Base-by-base conservation (phyloP, 2,329 filamentous ascomycete species). In the Plectosphaerella plurivora region DNA sequence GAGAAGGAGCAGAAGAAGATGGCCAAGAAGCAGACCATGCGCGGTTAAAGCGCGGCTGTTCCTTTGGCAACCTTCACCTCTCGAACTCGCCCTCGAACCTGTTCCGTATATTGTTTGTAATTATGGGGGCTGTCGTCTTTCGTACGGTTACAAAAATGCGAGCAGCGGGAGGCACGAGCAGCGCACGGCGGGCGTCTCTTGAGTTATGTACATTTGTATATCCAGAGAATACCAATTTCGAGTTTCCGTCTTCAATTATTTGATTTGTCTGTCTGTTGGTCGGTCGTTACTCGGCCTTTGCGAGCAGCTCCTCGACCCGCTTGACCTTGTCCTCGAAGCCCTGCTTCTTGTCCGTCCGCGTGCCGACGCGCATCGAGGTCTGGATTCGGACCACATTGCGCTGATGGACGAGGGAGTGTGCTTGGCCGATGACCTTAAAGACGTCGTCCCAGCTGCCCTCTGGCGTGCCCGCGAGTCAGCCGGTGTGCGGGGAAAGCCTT, bases 391-490 rank as follows among this genome's bases (percentile, higher is more conserved):
- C 77, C 35, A 91, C 82, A n/a, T 91, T 91, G 55, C 83, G 81
- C 55, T 83, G 72, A 65, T 96, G 91, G 20, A 96, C 82, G 46
- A 90, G 74, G 0, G 81, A 79, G 72, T 96, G 91, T 4, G 89
- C 89, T 72, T 93, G 89, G n/a, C 91, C 91, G 59, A 96, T 88
- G 25, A 92, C 79, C 52, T 75, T 77, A 79, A 96, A 91, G 53
- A 96, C 91, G 33, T 88, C 83, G 59, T 95, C 89, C 93, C 94
- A 97, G 41, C 84, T 81, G 3, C 93, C 94, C 74, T 97, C 93
- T 96, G 22, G 5, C 22, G 60, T 56, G n/a, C 83, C 52, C 80
- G 0, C 22, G 22, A 22, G 92, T 97, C 0, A 53, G 52, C 35
- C 28, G 36, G 5, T 10, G 48, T 51, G 16, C 47, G 45, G 12